Conservation (phyloP, 2,329 filamentous ascomycete species). For the Neofusicoccum ribis region DNA sequence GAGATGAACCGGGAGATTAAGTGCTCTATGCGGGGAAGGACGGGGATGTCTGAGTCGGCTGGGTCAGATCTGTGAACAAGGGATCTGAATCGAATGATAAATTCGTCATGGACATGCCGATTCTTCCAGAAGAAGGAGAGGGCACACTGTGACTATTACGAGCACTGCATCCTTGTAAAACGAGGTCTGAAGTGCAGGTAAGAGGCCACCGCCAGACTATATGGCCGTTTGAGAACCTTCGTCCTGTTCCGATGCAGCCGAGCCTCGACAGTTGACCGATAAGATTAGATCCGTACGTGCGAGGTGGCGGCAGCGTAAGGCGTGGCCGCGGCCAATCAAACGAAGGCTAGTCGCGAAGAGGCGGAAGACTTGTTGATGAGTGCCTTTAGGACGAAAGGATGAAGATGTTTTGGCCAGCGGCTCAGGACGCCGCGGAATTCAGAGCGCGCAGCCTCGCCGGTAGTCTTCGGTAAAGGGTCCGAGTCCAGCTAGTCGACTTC, state of each 20-base stretch:
- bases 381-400: background rate
- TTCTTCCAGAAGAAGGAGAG: background rate
- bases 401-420: background rate
- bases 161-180: background rate
- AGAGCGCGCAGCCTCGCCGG: background rate
- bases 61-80: background rate
- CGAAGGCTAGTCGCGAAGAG: background rate
- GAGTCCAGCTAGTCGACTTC: background rate
- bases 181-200: background rate
- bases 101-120: background rate
- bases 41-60: conserved; percentile 1
- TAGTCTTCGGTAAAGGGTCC: conserved; percentile 1
- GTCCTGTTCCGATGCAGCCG: conserved; percentile 2
- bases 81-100: background rate
- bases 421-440: background rate
- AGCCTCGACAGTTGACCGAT: conserved; percentile 2
- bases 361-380: too few relatives aligned
- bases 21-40: conserved; percentile 18
- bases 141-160: background rate
- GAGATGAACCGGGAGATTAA: background rate
- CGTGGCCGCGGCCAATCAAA: background rate
- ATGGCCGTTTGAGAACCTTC: background rate
- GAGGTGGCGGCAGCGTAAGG: background rate
- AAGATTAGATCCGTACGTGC: conserved; percentile 20
- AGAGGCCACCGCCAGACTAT: background rate